Percentiles rank a stretch among this genome's conserved stretches.
phyloP scores from a whole-genome alignment of 2,329 filamentous ascomycete genomes.

The Neonectria magnoliae region DNA sequence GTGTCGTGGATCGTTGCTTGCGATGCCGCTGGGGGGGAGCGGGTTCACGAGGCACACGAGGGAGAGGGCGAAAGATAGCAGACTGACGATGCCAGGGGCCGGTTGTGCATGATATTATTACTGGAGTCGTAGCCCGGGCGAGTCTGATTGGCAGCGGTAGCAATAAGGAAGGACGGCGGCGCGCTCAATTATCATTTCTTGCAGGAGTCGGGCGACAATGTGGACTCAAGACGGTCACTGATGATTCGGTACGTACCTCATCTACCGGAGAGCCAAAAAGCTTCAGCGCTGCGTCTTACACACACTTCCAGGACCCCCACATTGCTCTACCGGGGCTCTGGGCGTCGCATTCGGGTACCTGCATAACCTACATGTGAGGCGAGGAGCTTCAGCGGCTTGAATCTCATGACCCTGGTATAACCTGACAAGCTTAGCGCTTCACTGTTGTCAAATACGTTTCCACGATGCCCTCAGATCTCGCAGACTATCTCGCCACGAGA shows the following conservation, averaged over 20 bases:
- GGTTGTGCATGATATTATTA: conserved; percentile 46
- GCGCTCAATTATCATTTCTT: conserved; percentile 24
- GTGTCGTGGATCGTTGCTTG: not conserved
- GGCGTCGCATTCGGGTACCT: conserved; percentile 33
- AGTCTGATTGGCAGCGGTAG: conserved; percentile 1
- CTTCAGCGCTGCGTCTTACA: conserved; percentile 21
- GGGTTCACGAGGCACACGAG: conserved; percentile 40
- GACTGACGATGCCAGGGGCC: conserved; percentile 31
- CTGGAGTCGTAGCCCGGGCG: conserved; percentile 9
- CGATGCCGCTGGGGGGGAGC: conserved; percentile 22
- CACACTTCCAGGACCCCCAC: conserved; percentile 15
- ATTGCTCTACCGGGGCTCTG: conserved; percentile 24
- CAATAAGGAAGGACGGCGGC: conserved; percentile 20
- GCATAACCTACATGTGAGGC: conserved; percentile 35
- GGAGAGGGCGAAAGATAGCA: conserved; percentile 33
- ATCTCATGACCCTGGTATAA: not conserved
- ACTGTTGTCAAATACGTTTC: conserved; percentile 1
- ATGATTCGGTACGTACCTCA: conserved; percentile 40
- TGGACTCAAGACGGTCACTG: conserved; percentile 31
- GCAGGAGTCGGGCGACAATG: conserved; percentile 38
- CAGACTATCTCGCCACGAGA: conserved; percentile 88
- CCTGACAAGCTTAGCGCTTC: conserved; percentile 2
- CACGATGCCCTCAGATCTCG: conserved; percentile 69
- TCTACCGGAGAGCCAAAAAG: not conserved
- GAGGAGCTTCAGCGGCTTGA: conserved; percentile 19